Evolutionary conservation across 768 basidiomycete species (phyloP), one percentile per base, ranked within the genome.

Genomic region (Amanita subjunquillea): DNA sequence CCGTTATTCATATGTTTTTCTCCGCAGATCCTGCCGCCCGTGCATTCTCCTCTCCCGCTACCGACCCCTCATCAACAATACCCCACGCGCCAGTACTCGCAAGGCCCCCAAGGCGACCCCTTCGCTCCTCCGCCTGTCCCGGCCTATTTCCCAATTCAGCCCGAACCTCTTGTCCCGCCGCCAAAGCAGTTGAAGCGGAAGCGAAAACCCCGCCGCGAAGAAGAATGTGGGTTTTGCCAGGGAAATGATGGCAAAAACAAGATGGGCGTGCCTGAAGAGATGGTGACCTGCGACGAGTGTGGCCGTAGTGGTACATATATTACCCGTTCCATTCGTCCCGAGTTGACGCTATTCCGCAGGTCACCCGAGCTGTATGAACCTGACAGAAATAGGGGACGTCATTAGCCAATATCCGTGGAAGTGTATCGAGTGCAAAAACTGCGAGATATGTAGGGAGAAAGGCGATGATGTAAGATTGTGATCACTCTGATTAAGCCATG

Each of bases 401-500:
- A 71, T 93, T 48, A 73, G 75, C 53, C 73, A 75, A 25, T 94
- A 94, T 64, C 71, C 76, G 13, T 97, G 94, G 94, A 78, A 79
- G 55, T 98, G 94, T 63, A 77, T 82, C 34, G 90, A 93, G 58
- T 96, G 94, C 72, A 96, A 95, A 72, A 83, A 73, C 53, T 98
- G 94, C 65, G 90, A 93, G 69, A 72, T 91, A 52, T 97, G 94
- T 63, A 68, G 77, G 42, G 71, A 81, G 60, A 92, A 93, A 63
- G 90, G 87, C 20, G 86, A 91, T 66, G 91, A 93, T 67, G 94
- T 95, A 69, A 69, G 91, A 72, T 49, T 50, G 41, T 37, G 12
- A 41, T 41, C 48, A 43, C 53, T 46, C 46, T 34, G 34, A 45
- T 29, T 51, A 48, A 45, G 39, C 34, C 46, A 50, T 34, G 45